Evolutionary conservation across 768 basidiomycete genomes (phyloP), one percentile per base, ranked within the genome.

Genomic region (Lentinula lateritia): DNA sequence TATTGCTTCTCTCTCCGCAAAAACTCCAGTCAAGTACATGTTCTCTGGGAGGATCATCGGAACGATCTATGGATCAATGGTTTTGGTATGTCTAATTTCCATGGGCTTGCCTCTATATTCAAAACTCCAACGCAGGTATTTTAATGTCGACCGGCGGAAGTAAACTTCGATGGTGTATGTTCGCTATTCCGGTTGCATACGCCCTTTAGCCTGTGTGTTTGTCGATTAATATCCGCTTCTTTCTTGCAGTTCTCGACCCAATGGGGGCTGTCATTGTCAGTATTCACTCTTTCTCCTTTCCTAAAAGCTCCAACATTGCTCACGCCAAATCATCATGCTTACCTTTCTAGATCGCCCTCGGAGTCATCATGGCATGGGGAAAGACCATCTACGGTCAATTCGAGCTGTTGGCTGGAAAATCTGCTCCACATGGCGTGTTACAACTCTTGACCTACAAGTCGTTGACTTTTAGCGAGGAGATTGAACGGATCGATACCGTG

Each of bases 1-100:
- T 97, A 94, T 74, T 95, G 95, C 72, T 84, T 77, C 67, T 81
- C 91, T 3, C 80, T 96, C 52, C 86, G 92, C 36, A 82, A 80
- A 39, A 85, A 84, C 65, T 95, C 92, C 7, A 95, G 92, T 67
- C 97, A 99, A 74, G 96, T 99, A 2, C 84, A 84, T 50, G 85
- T 97, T 16, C 82, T 97, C 34, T 98, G 93, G 94, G 92, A 97
- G 73, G 96, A 98, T 70, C 95, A 98, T 66, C 80, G 95, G 66
- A 98, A 95, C 68, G 96, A 96, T 68, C 70, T 94, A n/a, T 91
- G 85, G 70, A 87, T 93, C 70, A 94, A 94, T 68, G 76, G 81
- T 28, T 89, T 91, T 63, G 88, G 89, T 88, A 62, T 38, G 79
- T 60, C 3, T 34, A 15, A 34, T 46, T 63, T 34, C 34, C 32